Conservation (phyloP, 495 filamentous ascomycete genomes). For the Hypoxylon subgilvum region DNA sequence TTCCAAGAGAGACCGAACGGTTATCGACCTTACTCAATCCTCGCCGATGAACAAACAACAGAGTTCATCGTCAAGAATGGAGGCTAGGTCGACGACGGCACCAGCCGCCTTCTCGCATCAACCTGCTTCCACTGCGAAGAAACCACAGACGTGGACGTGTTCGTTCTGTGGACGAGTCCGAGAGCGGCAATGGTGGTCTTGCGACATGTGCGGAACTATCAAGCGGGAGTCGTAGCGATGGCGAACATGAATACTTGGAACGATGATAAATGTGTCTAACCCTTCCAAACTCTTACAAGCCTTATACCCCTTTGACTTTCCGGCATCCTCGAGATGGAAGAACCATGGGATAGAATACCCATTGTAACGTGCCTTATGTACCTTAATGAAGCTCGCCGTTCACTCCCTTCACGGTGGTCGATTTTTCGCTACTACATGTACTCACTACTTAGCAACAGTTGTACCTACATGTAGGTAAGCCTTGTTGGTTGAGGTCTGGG, state of each 20-base stretch:
- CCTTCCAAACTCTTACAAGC: too few relatives aligned
- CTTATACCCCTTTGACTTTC: too few relatives aligned
- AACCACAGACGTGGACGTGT: constrained; percentile 72
- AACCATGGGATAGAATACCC: too few relatives aligned
- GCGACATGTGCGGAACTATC: constrained; percentile 69
- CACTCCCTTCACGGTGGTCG: too few relatives aligned
- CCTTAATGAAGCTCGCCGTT: too few relatives aligned
- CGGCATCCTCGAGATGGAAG: too few relatives aligned
- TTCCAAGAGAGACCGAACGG: constrained; percentile 18
- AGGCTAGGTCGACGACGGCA: constrained; percentile 30
- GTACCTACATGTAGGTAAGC: too few relatives aligned
- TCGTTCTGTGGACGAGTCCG: constrained; percentile 67
- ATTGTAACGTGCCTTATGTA: too few relatives aligned
- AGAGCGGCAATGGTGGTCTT: constrained; percentile 81
- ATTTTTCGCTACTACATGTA: too few relatives aligned
- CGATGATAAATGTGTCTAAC: too few relatives aligned
- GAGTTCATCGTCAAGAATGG: constrained; percentile 16
- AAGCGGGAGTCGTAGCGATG: constrained; percentile 50
- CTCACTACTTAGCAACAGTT: too few relatives aligned
- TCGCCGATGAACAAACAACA: constrained; percentile 27
- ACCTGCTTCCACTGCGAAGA: neutral
- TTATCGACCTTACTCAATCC: constrained; percentile 44
- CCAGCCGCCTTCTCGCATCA: constrained; percentile 17
- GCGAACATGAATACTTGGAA: neutral
- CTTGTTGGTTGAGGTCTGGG: too few relatives aligned